A percentile compares a stretch with the other conserved stretches of the same genome.
Evolutionary conservation across 129 eudicot genomes (phyloP).

Genomic region (Daucus carota): DNA sequence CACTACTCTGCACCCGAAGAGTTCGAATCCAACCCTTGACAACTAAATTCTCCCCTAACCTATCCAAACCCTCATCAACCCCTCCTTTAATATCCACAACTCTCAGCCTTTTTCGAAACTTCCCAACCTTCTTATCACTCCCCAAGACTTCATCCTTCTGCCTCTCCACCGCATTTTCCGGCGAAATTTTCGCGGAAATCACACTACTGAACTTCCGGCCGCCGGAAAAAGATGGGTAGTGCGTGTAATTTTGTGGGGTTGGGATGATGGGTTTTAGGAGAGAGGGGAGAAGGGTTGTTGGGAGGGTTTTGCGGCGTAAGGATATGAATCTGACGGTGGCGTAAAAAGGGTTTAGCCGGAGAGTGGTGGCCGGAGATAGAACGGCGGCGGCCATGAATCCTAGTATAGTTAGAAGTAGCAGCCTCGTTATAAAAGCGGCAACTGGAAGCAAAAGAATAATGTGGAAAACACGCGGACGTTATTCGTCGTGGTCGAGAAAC

Average conservation of each 20-base stretch:
- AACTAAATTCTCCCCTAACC: conserved; percentile 54
- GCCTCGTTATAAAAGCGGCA: too few species aligned
- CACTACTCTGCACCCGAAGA: conserved; percentile 77
- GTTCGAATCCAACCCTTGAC: conserved; percentile 92
- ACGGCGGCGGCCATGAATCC: conserved; percentile 63
- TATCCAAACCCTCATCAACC: conserved; percentile 61
- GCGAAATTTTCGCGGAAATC: conserved; percentile 31
- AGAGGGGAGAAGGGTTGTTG: conserved; percentile 14
- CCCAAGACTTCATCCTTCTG: conserved; percentile 22
- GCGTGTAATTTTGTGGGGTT: conserved; percentile 21
- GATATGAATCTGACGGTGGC: conserved; percentile 49
- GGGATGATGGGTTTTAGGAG: conserved; percentile 11
- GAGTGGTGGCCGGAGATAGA: conserved; percentile 56
- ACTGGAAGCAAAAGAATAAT: too few species aligned
- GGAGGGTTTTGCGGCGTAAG: conserved; percentile 24
- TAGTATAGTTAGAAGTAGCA: too few species aligned
- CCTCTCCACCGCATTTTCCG: conserved; percentile 37
- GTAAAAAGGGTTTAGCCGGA: conserved; percentile 45
- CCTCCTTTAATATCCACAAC: conserved; percentile 78
- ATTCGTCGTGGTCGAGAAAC: too few species aligned
- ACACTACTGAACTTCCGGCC: conserved; percentile 23
- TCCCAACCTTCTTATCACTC: conserved; percentile 35
- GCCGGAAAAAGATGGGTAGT: conserved; percentile 17
- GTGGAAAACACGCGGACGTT: too few species aligned
- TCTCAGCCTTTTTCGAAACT: conserved; percentile 52